phyloP scores from a whole-genome alignment of 495 filamentous ascomycete species.

The Penicillium fimorum region DNA sequence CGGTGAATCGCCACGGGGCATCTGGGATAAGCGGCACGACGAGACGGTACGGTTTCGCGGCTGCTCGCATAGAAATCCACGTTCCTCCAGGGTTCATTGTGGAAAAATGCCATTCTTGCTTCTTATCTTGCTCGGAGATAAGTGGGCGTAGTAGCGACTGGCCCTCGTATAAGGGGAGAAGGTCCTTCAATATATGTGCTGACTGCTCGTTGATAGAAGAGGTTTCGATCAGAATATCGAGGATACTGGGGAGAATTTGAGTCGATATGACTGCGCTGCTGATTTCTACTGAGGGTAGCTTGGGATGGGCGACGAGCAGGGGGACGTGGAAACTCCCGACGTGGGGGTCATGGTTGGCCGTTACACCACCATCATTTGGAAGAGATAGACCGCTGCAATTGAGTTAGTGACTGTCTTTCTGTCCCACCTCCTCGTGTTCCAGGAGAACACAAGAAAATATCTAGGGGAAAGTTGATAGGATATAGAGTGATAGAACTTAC shows the following conservation, averaged over 20 bases:
- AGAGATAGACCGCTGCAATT: constrained; percentile 28
- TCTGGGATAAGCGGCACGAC: constrained; percentile 37
- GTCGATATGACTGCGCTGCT: constrained; percentile 31
- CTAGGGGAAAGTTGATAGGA: neutral
- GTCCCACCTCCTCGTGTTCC: no score
- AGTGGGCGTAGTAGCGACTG: constrained; percentile 37
- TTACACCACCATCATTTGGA: constrained; percentile 32
- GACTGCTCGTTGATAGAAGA: constrained; percentile 29
- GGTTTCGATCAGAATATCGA: constrained; percentile 41
- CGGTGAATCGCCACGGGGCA: constrained; percentile 35
- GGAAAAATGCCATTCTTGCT: constrained; percentile 40
- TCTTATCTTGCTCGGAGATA: constrained; percentile 16
- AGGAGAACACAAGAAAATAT: no score
- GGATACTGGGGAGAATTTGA: constrained; percentile 42
- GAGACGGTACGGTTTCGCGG: constrained; percentile 33
- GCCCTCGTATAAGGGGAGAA: constrained; percentile 42
- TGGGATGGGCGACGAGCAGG: constrained; percentile 39
- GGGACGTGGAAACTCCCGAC: constrained; percentile 42
- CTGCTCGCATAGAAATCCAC: constrained; percentile 34
- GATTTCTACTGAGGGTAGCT: constrained; percentile 37
- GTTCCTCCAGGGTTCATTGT: constrained; percentile 44
- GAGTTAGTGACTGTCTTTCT: neutral
- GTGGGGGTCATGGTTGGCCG: constrained; percentile 38
- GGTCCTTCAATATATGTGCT: constrained; percentile 25
- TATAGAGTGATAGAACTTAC: constrained; percentile 21